phyloP scores from a whole-genome alignment of 2,329 filamentous ascomycete species.

The Endothia cerciana region DNA sequence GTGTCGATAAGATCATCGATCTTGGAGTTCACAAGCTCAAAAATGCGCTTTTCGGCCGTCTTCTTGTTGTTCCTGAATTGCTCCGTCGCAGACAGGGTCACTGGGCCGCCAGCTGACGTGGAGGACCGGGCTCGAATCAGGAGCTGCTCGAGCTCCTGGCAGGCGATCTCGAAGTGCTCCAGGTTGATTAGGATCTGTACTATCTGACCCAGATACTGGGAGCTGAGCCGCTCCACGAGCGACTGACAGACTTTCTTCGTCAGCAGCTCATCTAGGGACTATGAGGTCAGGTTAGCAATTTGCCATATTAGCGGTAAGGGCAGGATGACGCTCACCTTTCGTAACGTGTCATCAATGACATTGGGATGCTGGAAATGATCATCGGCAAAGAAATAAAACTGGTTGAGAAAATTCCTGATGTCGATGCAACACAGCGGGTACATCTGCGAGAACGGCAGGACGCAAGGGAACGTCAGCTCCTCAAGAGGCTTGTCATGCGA shows the following conservation, averaged over 20 bases:
- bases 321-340: constrained; percentile 59
- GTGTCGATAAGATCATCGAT: constrained; percentile 97
- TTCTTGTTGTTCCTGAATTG: constrained; percentile 91
- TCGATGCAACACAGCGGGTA: constrained; percentile 98
- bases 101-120: constrained; percentile 76
- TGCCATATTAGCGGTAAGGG: not conserved
- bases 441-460: constrained; percentile 99
- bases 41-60: constrained; percentile 94
- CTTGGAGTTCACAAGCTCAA: constrained; percentile 97
- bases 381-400: constrained; percentile 97
- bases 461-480: constrained; percentile 85
- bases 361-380: constrained; percentile 92
- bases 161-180: constrained; percentile 94
- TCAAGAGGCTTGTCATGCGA: constrained; percentile 77
- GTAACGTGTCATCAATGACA: constrained; percentile 88
- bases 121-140: constrained; percentile 85
- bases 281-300: not conserved
- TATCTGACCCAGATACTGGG: constrained; percentile 95
- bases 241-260: constrained; percentile 90
- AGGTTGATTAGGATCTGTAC: constrained; percentile 98
- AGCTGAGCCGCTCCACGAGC: constrained; percentile 83
- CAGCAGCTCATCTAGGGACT: constrained; percentile 94
- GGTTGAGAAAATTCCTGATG: constrained; percentile 95
- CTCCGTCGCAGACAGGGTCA: constrained; percentile 81
- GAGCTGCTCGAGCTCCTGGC: constrained; percentile 83